Percentiles rank a stretch among this genome's conserved stretches.
Conservation (phyloP, 768 basidiomycete genomes). For the Lactifluus volemus region DNA sequence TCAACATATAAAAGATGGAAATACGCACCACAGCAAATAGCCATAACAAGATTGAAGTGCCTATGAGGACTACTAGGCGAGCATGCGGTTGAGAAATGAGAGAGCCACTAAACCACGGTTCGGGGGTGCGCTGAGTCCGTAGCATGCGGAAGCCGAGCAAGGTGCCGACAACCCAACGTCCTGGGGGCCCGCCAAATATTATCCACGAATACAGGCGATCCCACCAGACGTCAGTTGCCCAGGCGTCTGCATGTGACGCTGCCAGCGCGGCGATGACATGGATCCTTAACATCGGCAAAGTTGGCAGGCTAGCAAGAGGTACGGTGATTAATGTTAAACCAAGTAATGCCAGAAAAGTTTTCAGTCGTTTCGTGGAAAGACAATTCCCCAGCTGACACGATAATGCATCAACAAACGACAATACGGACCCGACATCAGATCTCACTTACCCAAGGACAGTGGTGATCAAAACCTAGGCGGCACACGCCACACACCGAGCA, state of each 20-base stretch:
- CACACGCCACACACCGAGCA: conserved; percentile 22
- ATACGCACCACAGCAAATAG: conserved; percentile 15
- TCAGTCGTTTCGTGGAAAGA: conserved; percentile 17
- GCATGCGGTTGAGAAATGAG: conserved; percentile 14
- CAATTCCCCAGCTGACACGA: conserved; percentile 19
- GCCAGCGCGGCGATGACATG: conserved; percentile 16
- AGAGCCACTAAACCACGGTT: conserved; percentile 10
- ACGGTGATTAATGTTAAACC: conserved; percentile 15
- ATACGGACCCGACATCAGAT: not conserved
- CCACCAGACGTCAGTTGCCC: conserved; percentile 19
- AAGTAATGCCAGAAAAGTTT: conserved; percentile 18
- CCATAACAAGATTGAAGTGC: conserved; percentile 3
- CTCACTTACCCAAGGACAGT: conserved; percentile 21
- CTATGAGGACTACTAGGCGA: conserved; percentile 5
- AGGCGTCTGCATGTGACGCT: conserved; percentile 16
- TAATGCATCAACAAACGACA: not conserved
- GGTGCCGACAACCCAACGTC: conserved; percentile 19
- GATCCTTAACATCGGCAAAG: not conserved
- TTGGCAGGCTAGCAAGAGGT: conserved; percentile 13
- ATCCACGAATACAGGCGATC: conserved; percentile 20
- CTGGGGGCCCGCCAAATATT: conserved; percentile 19
- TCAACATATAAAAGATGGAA: not conserved
- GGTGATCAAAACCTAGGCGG: conserved; percentile 22
- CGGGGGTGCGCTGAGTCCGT: conserved; percentile 1
- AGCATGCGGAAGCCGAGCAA: conserved; percentile 18